Conservation (phyloP, 106 monocot genomes). For the Agapanthus africanus region DNA sequence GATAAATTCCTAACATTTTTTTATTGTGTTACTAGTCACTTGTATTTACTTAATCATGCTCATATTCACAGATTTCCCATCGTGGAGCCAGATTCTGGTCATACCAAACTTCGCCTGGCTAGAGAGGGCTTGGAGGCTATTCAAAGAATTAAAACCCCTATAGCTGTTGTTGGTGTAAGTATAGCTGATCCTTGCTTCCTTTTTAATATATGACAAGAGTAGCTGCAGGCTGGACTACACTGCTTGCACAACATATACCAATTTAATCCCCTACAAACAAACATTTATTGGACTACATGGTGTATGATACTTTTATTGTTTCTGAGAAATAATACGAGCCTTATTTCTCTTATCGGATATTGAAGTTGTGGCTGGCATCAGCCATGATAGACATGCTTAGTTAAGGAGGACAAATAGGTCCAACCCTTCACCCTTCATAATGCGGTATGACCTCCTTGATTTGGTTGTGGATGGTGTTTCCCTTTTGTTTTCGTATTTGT, state of each 20-base stretch:
- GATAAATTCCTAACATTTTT: no score
- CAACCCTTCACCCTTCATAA: no score
- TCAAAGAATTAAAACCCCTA: constrained; percentile 74
- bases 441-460: background rate
- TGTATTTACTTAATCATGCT: background rate
- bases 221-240: background rate
- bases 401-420: background rate
- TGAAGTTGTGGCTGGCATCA: background rate
- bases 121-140: constrained; percentile 83
- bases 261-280: background rate
- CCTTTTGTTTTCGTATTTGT: no score
- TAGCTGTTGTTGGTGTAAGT: constrained; percentile 83
- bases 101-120: constrained; percentile 81
- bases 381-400: background rate
- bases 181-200: background rate
- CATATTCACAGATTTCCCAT: constrained; percentile 74
- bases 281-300: background rate
- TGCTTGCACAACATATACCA: background rate
- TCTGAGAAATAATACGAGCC: background rate
- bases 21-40: background rate
- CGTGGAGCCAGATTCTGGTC: constrained; percentile 91
- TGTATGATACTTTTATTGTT: background rate
- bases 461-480: background rate
- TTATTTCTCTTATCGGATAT: background rate
- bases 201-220: background rate